A percentile compares a stretch with the other conserved stretches of the same genome.
Conservation (phyloP, 1,284 basidiomycete genomes). For the Flammula alnicola region DNA sequence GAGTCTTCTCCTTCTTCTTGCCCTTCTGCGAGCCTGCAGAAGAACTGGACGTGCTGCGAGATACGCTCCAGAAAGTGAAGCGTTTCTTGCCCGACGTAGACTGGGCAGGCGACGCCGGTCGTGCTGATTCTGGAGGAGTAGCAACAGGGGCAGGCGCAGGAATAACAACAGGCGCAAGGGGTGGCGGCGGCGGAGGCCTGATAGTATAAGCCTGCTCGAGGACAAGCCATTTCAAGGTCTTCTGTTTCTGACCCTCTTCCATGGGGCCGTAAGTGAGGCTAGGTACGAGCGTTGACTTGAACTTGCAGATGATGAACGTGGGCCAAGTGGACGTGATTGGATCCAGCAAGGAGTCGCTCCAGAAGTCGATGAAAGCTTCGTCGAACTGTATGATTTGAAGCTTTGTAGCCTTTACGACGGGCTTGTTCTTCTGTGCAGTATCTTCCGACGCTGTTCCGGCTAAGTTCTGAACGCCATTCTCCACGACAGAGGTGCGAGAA, state of each 20-base stretch:
- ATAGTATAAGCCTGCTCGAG: constrained; percentile 61
- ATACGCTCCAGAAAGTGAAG: constrained; percentile 58
- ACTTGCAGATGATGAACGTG: constrained; percentile 66
- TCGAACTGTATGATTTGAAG: constrained; percentile 63
- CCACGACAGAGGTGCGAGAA: constrained; percentile 11
- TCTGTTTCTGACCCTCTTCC: constrained; percentile 21
- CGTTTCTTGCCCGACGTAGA: constrained; percentile 53
- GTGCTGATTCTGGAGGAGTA: constrained; percentile 21
- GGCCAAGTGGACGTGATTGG: constrained; percentile 68
- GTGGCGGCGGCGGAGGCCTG: constrained; percentile 40
- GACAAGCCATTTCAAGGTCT: constrained; percentile 59
- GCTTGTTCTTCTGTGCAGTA: constrained; percentile 24
- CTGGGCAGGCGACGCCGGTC: constrained; percentile 36
- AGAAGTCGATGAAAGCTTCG: constrained; percentile 80
- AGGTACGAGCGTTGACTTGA: constrained; percentile 43
- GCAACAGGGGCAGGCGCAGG: constrained; percentile 6
- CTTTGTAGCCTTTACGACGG: constrained; percentile 45
- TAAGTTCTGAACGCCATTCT: constrained; percentile 2
- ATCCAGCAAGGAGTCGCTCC: constrained; percentile 71
- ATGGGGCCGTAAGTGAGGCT: constrained; percentile 20
- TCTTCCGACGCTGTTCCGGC: constrained; percentile 15
- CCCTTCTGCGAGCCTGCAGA: constrained; percentile 26
- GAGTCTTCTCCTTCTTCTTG: constrained; percentile 26
- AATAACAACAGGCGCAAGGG: constrained; percentile 22
- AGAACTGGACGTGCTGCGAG: constrained; percentile 25